These are phyloP conservation scores for Monilinia polystroma DNA, from an alignment of 2,329 filamentous ascomycete species.

Conservation along the genomic window DNA sequence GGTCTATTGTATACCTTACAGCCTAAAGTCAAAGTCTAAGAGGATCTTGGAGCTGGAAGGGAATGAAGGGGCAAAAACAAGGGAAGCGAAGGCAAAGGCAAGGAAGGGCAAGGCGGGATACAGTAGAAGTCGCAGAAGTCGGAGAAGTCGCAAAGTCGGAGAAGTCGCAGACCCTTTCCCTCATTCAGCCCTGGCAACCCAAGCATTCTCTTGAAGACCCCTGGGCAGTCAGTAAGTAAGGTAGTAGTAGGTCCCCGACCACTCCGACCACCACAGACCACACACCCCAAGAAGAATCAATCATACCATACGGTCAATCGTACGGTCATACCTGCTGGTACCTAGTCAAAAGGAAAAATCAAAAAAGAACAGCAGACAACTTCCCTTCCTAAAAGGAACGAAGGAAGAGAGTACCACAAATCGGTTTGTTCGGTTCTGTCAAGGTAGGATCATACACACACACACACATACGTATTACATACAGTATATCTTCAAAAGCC, in stretches of 20 bases:
- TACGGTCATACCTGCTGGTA: neutral
- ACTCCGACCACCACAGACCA: neutral
- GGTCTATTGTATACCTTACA: no score
- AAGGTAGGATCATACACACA: constrained; percentile 8
- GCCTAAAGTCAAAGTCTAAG: no score
- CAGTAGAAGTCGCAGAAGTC: no score
- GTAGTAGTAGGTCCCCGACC: neutral
- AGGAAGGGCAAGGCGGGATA: no score
- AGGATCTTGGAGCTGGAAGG: no score
- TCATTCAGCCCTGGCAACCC: constrained; percentile 1
- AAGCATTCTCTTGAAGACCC: neutral
- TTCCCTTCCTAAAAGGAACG: neutral
- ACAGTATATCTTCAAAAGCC: neutral
- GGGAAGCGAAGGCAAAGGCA: no score
- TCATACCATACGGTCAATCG: no score
- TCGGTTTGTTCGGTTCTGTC: neutral
- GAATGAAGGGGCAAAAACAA: no score
- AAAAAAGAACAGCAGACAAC: neutral
- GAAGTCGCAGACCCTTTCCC: neutral
- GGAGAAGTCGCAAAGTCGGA: no score
- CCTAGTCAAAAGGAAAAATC: neutral
- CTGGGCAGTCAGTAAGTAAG: no score
- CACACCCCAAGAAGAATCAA: constrained; percentile 1
- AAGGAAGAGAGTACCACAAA: neutral
- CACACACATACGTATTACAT: no score